Evolutionary conservation across 2,329 filamentous ascomycete species (phyloP), one percentile per base, ranked within the genome.

Genomic region (Mycosphaerella sp.): DNA sequence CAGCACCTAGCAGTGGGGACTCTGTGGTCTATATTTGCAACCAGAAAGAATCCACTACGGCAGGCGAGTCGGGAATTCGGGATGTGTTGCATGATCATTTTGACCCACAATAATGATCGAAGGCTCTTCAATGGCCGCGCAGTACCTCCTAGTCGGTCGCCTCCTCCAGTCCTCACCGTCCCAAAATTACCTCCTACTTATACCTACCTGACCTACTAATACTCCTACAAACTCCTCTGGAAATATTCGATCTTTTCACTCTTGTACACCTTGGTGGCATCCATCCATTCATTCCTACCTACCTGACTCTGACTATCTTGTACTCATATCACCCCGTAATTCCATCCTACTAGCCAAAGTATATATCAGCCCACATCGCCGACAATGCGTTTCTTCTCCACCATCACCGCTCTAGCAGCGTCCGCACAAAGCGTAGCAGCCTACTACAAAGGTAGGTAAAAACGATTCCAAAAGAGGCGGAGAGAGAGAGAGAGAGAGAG

Each of bases 331-430:
- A 26, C 26, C 26, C 6, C 26, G 1, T 26, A 26, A 26, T 6
- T 26, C 2, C 26, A 26, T 45, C 34, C 40, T 45, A 31, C 1
- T 11, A 29, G 31, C 12, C 26, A 7, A 17, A 6, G 3, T 31
- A 40, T 36, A 36, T 4, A 3, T 36, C 14, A 17, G 14, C 14
- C 14, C 14, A 17, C 4, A 40, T 44, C 4, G 3, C 11, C 12
- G 9, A 54, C 32, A 12, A 68, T 68, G 66, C 66, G 61, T 59
- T 60, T 68, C 51, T 55, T 60, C 23, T 53, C 59, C n/a, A 55
- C 58, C 44, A 48, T 68, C 53, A 61, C 67, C 45, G 59, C 72
- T 14, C 60, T 71, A 32, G 65, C 69, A 50, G 65, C 68, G 40
- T 57, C 64, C 36, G 49, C 71, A 11, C 62, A 69, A 3, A 62